phyloP scores from a whole-genome alignment of 1,284 basidiomycete species.

The Mrakiaceae sp. region DNA sequence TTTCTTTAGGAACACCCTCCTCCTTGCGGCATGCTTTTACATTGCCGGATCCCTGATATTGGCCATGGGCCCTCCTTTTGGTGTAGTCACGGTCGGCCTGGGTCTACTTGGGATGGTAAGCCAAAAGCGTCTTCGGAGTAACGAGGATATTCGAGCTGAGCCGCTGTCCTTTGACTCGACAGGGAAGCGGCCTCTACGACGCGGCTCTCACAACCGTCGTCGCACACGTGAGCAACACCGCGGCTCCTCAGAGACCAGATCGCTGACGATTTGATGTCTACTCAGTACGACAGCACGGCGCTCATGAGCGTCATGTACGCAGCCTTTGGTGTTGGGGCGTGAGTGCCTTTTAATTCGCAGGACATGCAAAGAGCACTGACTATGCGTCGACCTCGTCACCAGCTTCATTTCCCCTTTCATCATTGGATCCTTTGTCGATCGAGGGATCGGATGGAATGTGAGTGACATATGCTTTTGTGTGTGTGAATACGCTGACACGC shows the following conservation, averaged over 20 bases:
- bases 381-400: no score
- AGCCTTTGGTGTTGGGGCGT: no score
- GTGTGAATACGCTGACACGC: no score
- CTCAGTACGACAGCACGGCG: not conserved
- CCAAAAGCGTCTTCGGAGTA: no score
- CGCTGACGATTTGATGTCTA: no score
- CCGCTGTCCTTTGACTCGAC: no score
- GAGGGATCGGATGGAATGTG: slow-evolving; percentile 37
- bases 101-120: not conserved
- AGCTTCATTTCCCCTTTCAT: not conserved
- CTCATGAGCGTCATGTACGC: not conserved
- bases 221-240: not conserved
- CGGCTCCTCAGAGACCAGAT: no score
- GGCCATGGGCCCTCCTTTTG: not conserved
- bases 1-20: not conserved
- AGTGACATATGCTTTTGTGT: slow-evolving; percentile 16
- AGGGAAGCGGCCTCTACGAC: not conserved
- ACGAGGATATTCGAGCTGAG: no score
- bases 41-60: not conserved
- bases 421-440: slow-evolving; percentile 2
- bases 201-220: slow-evolving; percentile 3
- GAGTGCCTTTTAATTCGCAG: no score
- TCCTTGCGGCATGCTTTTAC: not conserved
- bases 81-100: not conserved
- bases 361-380: no score